Conservation (phyloP, 192 early-diverging fungal genomes). For the Entophlyctis helioformis region DNA sequence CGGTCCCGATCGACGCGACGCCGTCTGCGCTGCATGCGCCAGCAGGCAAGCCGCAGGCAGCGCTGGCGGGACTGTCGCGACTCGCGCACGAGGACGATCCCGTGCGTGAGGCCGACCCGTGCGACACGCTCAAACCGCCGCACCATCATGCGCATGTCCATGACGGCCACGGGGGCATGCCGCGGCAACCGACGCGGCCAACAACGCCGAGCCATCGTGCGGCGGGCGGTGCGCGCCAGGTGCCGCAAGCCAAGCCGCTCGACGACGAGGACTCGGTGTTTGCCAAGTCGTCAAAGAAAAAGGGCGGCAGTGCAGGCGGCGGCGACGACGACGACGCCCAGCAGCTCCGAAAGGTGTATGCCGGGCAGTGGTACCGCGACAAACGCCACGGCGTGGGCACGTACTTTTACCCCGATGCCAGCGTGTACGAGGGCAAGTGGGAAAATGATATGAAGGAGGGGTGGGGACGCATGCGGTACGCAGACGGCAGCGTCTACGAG, state of each 20-base stretch:
- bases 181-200: no score
- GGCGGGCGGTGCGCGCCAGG: no score
- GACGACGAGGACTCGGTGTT: neutral
- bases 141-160: neutral
- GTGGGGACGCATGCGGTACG: slow-evolving; percentile 42
- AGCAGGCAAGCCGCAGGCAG: no score
- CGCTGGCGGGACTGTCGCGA: neutral
- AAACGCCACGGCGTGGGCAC: slow-evolving; percentile 36
- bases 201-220: no score
- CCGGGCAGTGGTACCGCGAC: slow-evolving; percentile 39
- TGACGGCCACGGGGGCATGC: no score
- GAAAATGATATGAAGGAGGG: slow-evolving; percentile 36
- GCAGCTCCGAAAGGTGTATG: slow-evolving; percentile 41
- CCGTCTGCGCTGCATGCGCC: no score
- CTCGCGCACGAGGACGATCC: neutral
- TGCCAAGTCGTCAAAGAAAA: neutral
- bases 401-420: slow-evolving; percentile 41
- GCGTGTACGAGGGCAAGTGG: slow-evolving; percentile 42
- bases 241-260: no score
- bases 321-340: slow-evolving; percentile 1
- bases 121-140: slow-evolving; percentile 1
- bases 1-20: slow-evolving; percentile 25
- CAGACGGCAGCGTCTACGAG: slow-evolving; percentile 37
- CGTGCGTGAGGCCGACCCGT: neutral
- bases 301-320: neutral